phyloP scores from a whole-genome alignment of 108 stramenopile species.

The Skeletonema tropicum region DNA sequence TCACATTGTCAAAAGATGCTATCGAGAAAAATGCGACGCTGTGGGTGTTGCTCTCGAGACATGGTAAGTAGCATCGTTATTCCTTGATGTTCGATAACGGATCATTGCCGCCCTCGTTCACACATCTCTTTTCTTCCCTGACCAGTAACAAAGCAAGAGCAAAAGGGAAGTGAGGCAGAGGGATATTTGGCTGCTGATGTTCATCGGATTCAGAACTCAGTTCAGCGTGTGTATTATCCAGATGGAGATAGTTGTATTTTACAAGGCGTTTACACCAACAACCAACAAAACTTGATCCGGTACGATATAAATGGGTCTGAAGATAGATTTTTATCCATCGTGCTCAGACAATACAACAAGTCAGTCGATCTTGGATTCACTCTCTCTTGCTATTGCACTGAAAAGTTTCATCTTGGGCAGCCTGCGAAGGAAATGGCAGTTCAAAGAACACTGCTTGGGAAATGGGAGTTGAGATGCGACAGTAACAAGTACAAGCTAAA shows the following conservation, averaged over 20 bases:
- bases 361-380: slow-evolving; percentile 69
- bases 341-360: slow-evolving; percentile 78
- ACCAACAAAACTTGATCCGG: slow-evolving; percentile 75
- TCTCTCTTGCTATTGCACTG: slow-evolving; percentile 73
- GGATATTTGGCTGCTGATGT: slow-evolving; percentile 74
- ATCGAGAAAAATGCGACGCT: slow-evolving; percentile 58
- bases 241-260: slow-evolving; percentile 47
- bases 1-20: slow-evolving; percentile 63
- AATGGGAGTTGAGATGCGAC: slow-evolving; percentile 29
- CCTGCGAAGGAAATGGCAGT: slow-evolving; percentile 49
- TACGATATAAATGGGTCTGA: slow-evolving; percentile 59
- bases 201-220: slow-evolving; percentile 50
- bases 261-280: slow-evolving; percentile 76
- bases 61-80: slow-evolving; percentile 28
- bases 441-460: slow-evolving; percentile 13
- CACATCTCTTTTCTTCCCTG: background rate
- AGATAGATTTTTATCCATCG: slow-evolving; percentile 67
- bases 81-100: background rate
- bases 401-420: slow-evolving; percentile 54
- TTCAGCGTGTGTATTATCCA: slow-evolving; percentile 69
- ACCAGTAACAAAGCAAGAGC: slow-evolving; percentile 75
- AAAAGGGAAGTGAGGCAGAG: slow-evolving; percentile 65
- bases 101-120: background rate
- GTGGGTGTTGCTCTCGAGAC: slow-evolving; percentile 78
- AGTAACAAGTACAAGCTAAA: slow-evolving; percentile 26